These are phyloP conservation scores for Lepidium aucheri DNA, from an alignment of 345 rosid genomes.

Conservation along the genomic window DNA sequence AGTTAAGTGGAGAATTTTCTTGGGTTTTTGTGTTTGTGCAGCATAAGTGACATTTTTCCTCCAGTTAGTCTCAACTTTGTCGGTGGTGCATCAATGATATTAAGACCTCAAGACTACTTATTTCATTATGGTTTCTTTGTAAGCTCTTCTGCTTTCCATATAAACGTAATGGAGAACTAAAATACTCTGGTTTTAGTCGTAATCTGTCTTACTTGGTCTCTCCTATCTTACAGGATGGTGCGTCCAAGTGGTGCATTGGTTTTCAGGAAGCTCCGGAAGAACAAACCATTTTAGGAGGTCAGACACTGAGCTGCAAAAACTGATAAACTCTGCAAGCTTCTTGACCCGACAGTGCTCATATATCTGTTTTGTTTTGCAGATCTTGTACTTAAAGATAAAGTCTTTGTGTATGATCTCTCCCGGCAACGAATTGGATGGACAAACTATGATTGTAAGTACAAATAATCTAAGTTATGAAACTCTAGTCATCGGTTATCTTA, in stretches of 20 bases:
- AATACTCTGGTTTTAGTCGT: background rate
- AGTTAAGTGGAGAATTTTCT: background rate
- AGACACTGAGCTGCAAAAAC: slow-evolving; percentile 2
- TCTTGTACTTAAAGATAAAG: slow-evolving; percentile 87
- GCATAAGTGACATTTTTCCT: slow-evolving; percentile 69
- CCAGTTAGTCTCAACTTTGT: slow-evolving; percentile 72
- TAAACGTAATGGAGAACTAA: background rate
- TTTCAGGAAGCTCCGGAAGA: slow-evolving; percentile 53
- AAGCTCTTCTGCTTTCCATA: slow-evolving; percentile 26
- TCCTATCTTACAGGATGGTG: slow-evolving; percentile 48
- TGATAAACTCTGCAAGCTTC: background rate
- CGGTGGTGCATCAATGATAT: slow-evolving; percentile 74
- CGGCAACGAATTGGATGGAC: slow-evolving; percentile 88
- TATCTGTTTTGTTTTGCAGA: slow-evolving; percentile 42
- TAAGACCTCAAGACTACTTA: slow-evolving; percentile 86
- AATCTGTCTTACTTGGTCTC: background rate
- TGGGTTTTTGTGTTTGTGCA: slow-evolving; percentile 23
- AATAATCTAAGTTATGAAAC: background rate
- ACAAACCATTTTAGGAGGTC: slow-evolving; percentile 85
- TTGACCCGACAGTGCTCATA: background rate
- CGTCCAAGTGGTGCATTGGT: slow-evolving; percentile 88
- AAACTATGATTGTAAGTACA: slow-evolving; percentile 78
- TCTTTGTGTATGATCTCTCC: slow-evolving; percentile 82
- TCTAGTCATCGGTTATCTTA: background rate
- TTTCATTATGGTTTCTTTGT: slow-evolving; percentile 59